A percentile compares a stretch with the other conserved stretches of the same genome.
phyloP scores from a whole-genome alignment of 768 basidiomycete species.

The Phanerochaete sordida region DNA sequence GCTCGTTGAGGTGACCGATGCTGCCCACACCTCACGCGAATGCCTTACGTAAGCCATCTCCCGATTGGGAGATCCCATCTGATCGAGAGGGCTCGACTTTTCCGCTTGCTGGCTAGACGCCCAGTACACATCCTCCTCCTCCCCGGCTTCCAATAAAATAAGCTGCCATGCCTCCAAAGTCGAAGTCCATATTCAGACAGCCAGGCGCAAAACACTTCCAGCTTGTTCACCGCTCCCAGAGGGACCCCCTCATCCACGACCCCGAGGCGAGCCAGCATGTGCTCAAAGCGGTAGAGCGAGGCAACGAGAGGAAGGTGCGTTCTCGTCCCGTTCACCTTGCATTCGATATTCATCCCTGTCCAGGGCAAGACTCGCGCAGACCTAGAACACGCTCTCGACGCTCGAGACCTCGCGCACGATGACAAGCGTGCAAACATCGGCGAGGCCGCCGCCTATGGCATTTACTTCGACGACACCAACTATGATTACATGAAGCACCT shows the following conservation, averaged over 20 bases:
- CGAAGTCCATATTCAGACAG: slow-evolving; percentile 87
- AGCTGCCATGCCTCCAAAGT: slow-evolving; percentile 65
- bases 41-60: slow-evolving; percentile 10
- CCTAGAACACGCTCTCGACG: slow-evolving; percentile 56
- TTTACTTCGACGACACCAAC: slow-evolving; percentile 93
- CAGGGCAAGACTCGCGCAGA: slow-evolving; percentile 83
- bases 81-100: background rate
- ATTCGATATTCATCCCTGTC: background rate
- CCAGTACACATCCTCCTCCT: background rate
- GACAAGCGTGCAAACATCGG: slow-evolving; percentile 57
- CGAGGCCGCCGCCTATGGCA: slow-evolving; percentile 84
- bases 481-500: slow-evolving; percentile 99
- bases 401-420: slow-evolving; percentile 46
- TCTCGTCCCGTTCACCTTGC: background rate
- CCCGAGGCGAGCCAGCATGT: slow-evolving; percentile 86
- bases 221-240: slow-evolving; percentile 93
- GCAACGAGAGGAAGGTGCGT: slow-evolving; percentile 64
- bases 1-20: slow-evolving; percentile 9
- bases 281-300: slow-evolving; percentile 76
- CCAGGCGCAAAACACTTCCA: slow-evolving; percentile 93
- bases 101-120: background rate
- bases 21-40: slow-evolving; percentile 11
- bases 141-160: background rate
- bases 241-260: slow-evolving; percentile 94
- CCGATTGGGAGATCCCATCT: slow-evolving; percentile 1